These are phyloP conservation scores for Colletotrichum incanum DNA, from an alignment of 2,329 filamentous ascomycete species.

Conservation along the genomic window DNA sequence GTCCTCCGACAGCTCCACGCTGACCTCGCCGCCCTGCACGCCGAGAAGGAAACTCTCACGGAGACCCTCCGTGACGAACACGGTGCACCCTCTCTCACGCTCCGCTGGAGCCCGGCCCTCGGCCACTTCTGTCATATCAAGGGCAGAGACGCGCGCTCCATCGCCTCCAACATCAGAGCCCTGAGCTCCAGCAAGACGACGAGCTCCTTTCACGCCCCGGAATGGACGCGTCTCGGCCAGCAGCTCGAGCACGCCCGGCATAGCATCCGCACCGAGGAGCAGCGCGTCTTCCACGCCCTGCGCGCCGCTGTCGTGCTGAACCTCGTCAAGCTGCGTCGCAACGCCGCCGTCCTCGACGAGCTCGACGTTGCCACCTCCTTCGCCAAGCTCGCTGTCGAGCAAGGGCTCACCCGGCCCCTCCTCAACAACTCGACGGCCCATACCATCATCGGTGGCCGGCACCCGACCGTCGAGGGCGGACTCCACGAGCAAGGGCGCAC, in stretches of 20 bases:
- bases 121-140: constrained; percentile 94
- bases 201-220: constrained; percentile 84
- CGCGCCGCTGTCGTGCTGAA: constrained; percentile 84
- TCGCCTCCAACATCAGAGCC: constrained; percentile 57
- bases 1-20: constrained; percentile 78
- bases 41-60: constrained; percentile 74
- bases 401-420: constrained; percentile 80
- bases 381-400: constrained; percentile 82
- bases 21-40: constrained; percentile 72
- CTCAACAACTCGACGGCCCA: constrained; percentile 78
- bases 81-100: constrained; percentile 75
- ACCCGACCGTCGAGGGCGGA: constrained; percentile 92
- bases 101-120: constrained; percentile 89
- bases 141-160: constrained; percentile 76
- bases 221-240: constrained; percentile 88
- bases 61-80: constrained; percentile 74
- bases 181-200: constrained; percentile 89
- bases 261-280: constrained; percentile 88
- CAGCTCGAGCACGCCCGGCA: constrained; percentile 83
- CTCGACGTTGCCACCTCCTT: constrained; percentile 92
- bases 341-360: constrained; percentile 93
- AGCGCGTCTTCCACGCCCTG: constrained; percentile 82
- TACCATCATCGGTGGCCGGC: constrained; percentile 87
- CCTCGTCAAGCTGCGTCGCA: constrained; percentile 88
- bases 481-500: constrained; percentile 83